Evolutionary conservation across 2,329 filamentous ascomycete species (phyloP).

Genomic region (Claviceps paspali): DNA sequence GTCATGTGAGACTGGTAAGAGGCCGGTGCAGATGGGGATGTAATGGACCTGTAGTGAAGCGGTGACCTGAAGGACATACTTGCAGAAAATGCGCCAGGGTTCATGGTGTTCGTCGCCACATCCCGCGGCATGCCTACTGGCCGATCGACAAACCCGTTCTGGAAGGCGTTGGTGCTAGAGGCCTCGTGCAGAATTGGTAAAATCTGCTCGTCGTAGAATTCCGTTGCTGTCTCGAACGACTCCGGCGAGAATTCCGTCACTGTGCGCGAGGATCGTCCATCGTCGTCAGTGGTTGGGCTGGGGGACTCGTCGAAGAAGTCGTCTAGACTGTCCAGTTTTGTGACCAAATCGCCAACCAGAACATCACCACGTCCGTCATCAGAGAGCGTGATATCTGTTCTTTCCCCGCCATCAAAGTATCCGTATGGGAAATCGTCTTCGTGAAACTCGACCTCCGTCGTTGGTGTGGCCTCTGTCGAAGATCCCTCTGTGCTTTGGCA

Average conservation of each 20-base stretch:
- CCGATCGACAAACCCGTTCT: slow-evolving; percentile 74
- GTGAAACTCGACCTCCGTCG: slow-evolving; percentile 84
- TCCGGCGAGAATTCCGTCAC: slow-evolving; percentile 51
- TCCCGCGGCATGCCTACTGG: slow-evolving; percentile 45
- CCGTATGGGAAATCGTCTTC: slow-evolving; percentile 74
- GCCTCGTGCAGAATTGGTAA: slow-evolving; percentile 81
- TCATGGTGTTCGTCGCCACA: slow-evolving; percentile 46
- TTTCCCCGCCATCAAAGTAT: slow-evolving; percentile 56
- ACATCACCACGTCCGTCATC: slow-evolving; percentile 60
- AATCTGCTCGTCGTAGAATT: slow-evolving; percentile 86
- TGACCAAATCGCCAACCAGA: slow-evolving; percentile 61
- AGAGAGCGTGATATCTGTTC: slow-evolving; percentile 85
- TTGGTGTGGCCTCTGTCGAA: slow-evolving; percentile 45
- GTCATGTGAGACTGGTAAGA: slow-evolving; percentile 39
- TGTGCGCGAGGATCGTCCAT: slow-evolving; percentile 45
- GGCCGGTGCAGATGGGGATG: slow-evolving; percentile 53
- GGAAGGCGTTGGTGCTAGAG: slow-evolving; percentile 65
- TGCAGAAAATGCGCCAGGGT: slow-evolving; percentile 40
- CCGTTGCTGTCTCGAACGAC: slow-evolving; percentile 57
- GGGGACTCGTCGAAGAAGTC: slow-evolving; percentile 66
- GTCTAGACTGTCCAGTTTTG: slow-evolving; percentile 63
- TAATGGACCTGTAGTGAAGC: slow-evolving; percentile 70
- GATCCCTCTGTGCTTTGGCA: slow-evolving; percentile 55
- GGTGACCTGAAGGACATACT: slow-evolving; percentile 40
- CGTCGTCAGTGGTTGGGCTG: slow-evolving; percentile 40